Percentiles rank a stretch among this genome's conserved stretches.
Evolutionary conservation across 331 rosid species (phyloP).

Genomic region (Erythrophleum ivorense): DNA sequence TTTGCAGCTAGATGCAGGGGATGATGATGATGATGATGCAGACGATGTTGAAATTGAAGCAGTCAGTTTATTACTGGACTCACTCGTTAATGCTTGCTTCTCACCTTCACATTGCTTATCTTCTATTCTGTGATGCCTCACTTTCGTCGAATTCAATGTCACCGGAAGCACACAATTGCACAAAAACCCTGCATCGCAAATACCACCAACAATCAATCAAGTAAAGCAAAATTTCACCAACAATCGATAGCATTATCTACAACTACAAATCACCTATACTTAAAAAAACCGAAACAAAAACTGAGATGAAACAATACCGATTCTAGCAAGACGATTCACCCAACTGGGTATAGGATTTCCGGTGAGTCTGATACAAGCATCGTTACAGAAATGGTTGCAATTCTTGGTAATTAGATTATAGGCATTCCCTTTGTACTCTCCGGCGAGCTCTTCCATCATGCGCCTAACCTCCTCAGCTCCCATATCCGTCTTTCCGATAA

Average conservation of each 20-base stretch:
- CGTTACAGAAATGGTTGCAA: slow-evolving; percentile 93
- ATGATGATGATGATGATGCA: slow-evolving; percentile 45
- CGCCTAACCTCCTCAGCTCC: slow-evolving; percentile 57
- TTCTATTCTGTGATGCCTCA: slow-evolving; percentile 73
- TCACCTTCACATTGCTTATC: slow-evolving; percentile 75
- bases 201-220: neutral
- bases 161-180: slow-evolving; percentile 94
- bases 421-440: slow-evolving; percentile 76
- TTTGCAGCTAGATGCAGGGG: slow-evolving; percentile 55
- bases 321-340: slow-evolving; percentile 94
- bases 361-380: slow-evolving; percentile 75
- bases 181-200: slow-evolving; percentile 66
- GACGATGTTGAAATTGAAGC: slow-evolving; percentile 55
- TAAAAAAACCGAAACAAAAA: neutral
- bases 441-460: slow-evolving; percentile 72
- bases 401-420: slow-evolving; percentile 86
- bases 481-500: slow-evolving; percentile 82
- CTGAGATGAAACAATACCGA: slow-evolving; percentile 52
- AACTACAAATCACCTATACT: neutral
- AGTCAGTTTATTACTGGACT: slow-evolving; percentile 41
- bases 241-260: neutral
- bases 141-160: slow-evolving; percentile 72
- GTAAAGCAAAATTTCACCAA: neutral
- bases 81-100: slow-evolving; percentile 49
- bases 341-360: slow-evolving; percentile 86